Base-by-base conservation (phyloP, 1,284 basidiomycete genomes). In the Boletus semigastroideus region DNA sequence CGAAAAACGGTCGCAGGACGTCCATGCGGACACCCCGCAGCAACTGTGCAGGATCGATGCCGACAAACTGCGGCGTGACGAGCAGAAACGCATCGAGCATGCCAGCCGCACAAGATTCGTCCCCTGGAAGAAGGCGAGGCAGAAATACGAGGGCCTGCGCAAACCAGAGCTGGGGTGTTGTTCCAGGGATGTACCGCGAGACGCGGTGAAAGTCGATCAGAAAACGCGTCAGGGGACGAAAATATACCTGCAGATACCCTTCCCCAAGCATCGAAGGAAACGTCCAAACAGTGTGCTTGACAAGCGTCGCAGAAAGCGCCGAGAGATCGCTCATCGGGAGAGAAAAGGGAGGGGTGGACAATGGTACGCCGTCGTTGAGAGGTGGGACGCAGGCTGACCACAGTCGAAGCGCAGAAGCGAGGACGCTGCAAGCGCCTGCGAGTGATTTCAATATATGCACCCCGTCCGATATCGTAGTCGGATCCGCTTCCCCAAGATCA, bases 71-170 rank as follows among this genome's bases (percentile, higher is more conserved):
- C 0, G 65, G 60, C 2, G 55, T 64, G 41, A 68, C 54, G 12
- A 53, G 47, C 0, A 48, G 46, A 13, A 65, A 53, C 0, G 54
- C n/a, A 7, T 56, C 54, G n/a, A 65, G 42, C 46, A 68, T 57
- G 12, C 36, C 30, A 19, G 65, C 14, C 0, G 56, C 65, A 14
- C 43, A 22, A 2, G 78, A 78, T 61, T 90, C 89, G 58, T 90
- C 86, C 17, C 88, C 87, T 0, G 85, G 85, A 17, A 83, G 69
- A 20, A 86, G 68, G 16, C 78, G 71, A 14, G 72, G 57, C 0
- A 88, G 57, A 31, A 87, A 76, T 1, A 78, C 69, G 27, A 85
- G 75, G 1, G 82, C 79, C 54, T 88, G 84, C 1, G 82, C 79
- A 38, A 86, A 70, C 87, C 86, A 90, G 7, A 84, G 61, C 48